phyloP scores from a whole-genome alignment of 2,329 filamentous ascomycete genomes.

The Penicillium sp. region DNA sequence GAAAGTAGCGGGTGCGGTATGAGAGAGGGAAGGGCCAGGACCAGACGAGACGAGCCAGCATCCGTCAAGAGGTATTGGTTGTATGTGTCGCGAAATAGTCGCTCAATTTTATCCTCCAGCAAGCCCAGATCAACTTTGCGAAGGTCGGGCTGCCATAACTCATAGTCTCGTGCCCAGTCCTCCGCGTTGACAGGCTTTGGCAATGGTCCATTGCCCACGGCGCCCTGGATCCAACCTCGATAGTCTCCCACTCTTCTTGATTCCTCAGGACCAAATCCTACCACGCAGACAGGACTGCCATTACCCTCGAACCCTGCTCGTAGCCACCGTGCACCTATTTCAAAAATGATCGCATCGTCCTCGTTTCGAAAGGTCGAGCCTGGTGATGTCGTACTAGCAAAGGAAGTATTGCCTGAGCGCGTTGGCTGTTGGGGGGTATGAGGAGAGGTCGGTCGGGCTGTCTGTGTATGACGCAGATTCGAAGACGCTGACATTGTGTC shows the following conservation, averaged over 20 bases:
- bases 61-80: slow-evolving; percentile 67
- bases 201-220: slow-evolving; percentile 48
- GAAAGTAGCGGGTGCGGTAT: slow-evolving; percentile 79
- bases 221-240: slow-evolving; percentile 65
- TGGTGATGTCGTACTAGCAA: slow-evolving; percentile 60
- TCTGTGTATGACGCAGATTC: slow-evolving; percentile 34
- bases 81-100: slow-evolving; percentile 77
- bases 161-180: slow-evolving; percentile 52
- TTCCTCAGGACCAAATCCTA: slow-evolving; percentile 74
- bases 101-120: slow-evolving; percentile 83
- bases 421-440: slow-evolving; percentile 58
- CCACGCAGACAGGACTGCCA: slow-evolving; percentile 68
- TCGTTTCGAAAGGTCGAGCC: slow-evolving; percentile 65
- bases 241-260: slow-evolving; percentile 81
- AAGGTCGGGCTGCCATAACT: slow-evolving; percentile 80
- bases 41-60: slow-evolving; percentile 70
- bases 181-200: slow-evolving; percentile 33
- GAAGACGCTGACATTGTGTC: slow-evolving; percentile 28
- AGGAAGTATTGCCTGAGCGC: slow-evolving; percentile 55
- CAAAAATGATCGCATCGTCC: slow-evolving; percentile 81
- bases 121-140: slow-evolving; percentile 73
- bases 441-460: slow-evolving; percentile 51
- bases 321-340: slow-evolving; percentile 77
- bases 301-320: slow-evolving; percentile 87
- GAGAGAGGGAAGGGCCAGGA: slow-evolving; percentile 74